Evolutionary conservation across 805 yeast genomes (phyloP), one percentile per base, ranked within the genome.

Genomic region (Cyberlindnera bimundalis): DNA sequence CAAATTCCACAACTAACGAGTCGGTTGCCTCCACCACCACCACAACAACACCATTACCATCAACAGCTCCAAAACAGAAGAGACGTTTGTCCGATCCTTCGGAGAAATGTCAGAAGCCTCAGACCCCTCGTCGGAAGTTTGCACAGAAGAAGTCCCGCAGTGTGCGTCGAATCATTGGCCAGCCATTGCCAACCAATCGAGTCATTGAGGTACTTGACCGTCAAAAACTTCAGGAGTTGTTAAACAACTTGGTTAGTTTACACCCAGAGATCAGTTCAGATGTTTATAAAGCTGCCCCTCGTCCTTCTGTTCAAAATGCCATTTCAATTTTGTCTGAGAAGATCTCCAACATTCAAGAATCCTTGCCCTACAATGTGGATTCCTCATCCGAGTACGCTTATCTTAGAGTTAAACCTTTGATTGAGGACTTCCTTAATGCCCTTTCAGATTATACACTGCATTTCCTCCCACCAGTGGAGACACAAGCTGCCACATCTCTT

Each of bases 341-440:
- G 37, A 58, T 67, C 16, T 57, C 55, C 7, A 46, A 40, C 12
- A 74, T 85, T 19, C 52, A 64, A 15, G 58, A 60, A 8, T 69
- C 73, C 43, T 62, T 88, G 49, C 96, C 96, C 1, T 86, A 83
- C 60, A 81, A 81, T 50, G 87, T 85, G 46, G 88, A 84, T 50
- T 68, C 74, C 10, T 69, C 74, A 23, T 78, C 84, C 35, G 95
- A 86, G 60, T 87, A 87, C 55, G 79, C 90, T 6, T 87, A 78
- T 58, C 62, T 83, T 41, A 70, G 96, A 43, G 84, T 88, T 25
- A 79, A 84, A 54, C 75, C 83, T 7, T 62, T 67, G 40, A 72
- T 84, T 46, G 74, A 75, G 42, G 93, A 84, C 51, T 85, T 87
- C 52, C 72, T 84, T 46, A 70, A 71, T 48, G 78, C 86, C 20